Conservation (phyloP, 2,329 filamentous ascomycete genomes). For the Aspergillus awamori region DNA sequence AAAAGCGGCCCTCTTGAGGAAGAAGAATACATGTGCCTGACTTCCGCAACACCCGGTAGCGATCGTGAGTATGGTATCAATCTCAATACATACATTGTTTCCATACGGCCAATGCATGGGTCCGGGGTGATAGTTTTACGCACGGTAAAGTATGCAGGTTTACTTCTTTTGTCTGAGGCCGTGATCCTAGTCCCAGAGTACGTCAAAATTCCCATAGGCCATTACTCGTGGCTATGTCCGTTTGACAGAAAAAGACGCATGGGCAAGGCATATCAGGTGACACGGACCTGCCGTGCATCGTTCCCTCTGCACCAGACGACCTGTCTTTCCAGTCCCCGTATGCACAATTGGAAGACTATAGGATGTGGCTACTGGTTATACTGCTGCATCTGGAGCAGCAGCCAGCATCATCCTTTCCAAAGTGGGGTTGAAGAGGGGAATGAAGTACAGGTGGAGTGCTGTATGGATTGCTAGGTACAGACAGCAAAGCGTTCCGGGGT, state of each 20-base stretch:
- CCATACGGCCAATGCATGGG: neutral
- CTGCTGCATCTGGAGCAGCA: neutral
- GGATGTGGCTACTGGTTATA: neutral
- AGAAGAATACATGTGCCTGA: neutral
- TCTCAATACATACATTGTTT: no score
- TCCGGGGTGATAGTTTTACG: neutral
- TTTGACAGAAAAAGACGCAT: neutral
- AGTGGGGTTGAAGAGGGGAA: neutral
- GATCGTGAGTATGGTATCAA: neutral
- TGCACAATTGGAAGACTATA: neutral
- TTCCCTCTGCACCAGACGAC: neutral
- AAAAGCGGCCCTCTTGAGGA: neutral
- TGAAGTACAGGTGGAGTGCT: neutral
- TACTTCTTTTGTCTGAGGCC: neutral
- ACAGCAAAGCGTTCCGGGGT: neutral
- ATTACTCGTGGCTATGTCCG: neutral
- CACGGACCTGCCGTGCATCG: neutral
- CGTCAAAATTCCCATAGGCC: neutral
- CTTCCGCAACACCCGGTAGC: neutral
- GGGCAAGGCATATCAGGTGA: conserved; percentile 4
- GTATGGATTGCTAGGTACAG: neutral
- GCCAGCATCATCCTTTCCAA: neutral
- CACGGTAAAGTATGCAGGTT: neutral
- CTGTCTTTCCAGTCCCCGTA: neutral
- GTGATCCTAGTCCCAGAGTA: neutral